Conservation (phyloP, 352 stramenopile genomes). For the Phytophthora vignae region DNA sequence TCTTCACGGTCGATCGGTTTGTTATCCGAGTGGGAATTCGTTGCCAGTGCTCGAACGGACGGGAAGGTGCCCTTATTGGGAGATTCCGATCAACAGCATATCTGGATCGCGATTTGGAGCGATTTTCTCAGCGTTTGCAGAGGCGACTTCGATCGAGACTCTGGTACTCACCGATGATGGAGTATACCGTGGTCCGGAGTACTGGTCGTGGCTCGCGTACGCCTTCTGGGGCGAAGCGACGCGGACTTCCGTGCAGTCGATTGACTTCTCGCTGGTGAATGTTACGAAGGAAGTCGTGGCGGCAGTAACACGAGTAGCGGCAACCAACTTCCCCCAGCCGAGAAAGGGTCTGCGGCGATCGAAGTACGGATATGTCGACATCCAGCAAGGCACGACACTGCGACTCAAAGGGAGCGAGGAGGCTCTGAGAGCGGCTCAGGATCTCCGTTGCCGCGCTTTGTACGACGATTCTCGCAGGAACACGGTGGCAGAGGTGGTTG, state of each 20-base stretch:
- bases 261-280: neutral
- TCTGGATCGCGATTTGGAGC: neutral
- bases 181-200: neutral
- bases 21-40: neutral
- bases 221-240: neutral
- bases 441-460: neutral
- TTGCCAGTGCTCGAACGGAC: neutral
- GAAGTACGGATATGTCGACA: neutral
- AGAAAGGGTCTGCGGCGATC: neutral
- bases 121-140: neutral
- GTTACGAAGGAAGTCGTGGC: neutral
- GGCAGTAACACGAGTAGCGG: neutral
- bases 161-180: neutral
- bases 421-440: neutral
- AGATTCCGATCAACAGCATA: neutral
- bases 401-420: neutral
- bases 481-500: neutral
- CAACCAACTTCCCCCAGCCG: neutral
- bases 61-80: neutral
- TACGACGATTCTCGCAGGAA: neutral
- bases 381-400: neutral
- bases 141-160: neutral
- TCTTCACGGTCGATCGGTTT: neutral
- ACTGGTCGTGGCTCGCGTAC: conserved; percentile 6
- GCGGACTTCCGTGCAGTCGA: neutral